Conservation (phyloP, 768 basidiomycete species). For the Russula brevipes region DNA sequence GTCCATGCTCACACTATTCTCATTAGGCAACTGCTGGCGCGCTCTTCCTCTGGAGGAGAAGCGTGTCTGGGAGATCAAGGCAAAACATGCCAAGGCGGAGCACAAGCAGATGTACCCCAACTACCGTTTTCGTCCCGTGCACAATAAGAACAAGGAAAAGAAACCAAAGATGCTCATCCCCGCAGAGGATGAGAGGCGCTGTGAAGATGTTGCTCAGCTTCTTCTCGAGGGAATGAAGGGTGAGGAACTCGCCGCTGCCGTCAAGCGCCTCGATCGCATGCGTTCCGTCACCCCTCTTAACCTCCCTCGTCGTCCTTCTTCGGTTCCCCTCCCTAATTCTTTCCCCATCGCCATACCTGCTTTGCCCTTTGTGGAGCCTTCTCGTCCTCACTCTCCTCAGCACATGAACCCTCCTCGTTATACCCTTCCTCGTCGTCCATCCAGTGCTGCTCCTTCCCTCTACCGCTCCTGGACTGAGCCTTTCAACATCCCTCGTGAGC, state of each 20-base stretch:
- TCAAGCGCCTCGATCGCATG: constrained; percentile 23
- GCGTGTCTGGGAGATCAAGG: constrained; percentile 64
- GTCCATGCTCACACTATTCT: neutral
- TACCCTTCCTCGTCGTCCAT: constrained; percentile 25
- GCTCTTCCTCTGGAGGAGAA: constrained; percentile 66
- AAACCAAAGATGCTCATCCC: constrained; percentile 19
- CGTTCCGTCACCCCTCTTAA: constrained; percentile 21
- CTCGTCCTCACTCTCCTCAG: constrained; percentile 17
- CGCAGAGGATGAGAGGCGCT: constrained; percentile 25
- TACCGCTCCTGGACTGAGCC: constrained; percentile 22
- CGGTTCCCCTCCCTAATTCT: constrained; percentile 22
- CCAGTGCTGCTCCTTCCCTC: constrained; percentile 19
- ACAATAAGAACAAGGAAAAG: constrained; percentile 45
- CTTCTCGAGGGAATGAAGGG: constrained; percentile 27
- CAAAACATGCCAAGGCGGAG: constrained; percentile 67
- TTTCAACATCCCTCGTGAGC: constrained; percentile 15
- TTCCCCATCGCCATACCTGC: constrained; percentile 23
- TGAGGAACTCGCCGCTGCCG: constrained; percentile 25
- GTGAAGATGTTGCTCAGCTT: constrained; percentile 24
- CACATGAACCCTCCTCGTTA: constrained; percentile 14
- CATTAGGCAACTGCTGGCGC: constrained; percentile 53
- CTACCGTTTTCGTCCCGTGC: constrained; percentile 46
- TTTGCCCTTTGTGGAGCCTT: constrained; percentile 19
- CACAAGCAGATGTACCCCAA: constrained; percentile 67
- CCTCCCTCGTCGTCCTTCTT: constrained; percentile 24